Percentiles rank a stretch among this genome's conserved stretches.
Conservation (phyloP, 2,329 filamentous ascomycete species). For the Xylariomycetidae sp. region DNA sequence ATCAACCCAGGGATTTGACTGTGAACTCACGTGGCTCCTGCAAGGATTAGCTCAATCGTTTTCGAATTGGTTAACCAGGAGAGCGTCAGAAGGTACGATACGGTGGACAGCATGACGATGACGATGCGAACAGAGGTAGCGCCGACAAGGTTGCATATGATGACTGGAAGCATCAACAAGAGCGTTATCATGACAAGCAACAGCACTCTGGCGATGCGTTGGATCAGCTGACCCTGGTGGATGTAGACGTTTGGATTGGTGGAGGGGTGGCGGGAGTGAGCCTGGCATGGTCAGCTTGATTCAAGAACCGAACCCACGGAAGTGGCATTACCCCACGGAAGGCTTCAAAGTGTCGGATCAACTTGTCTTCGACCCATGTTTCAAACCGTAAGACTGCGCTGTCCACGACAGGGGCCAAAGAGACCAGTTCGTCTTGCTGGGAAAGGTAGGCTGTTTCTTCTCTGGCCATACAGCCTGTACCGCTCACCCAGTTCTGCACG, state of each 20-base stretch:
- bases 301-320: neutral
- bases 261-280: constrained; percentile 1
- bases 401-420: neutral
- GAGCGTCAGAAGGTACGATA: constrained; percentile 2
- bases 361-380: constrained; percentile 5
- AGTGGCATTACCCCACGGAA: constrained; percentile 1
- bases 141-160: constrained; percentile 2
- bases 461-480: constrained; percentile 5
- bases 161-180: constrained; percentile 6
- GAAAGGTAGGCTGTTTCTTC: constrained; percentile 6
- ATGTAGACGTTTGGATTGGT: constrained; percentile 6
- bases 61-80: constrained; percentile 4
- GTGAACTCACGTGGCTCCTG: constrained; percentile 7
- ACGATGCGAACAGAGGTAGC: constrained; percentile 1
- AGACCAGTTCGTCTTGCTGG: constrained; percentile 4
- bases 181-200: constrained; percentile 1
- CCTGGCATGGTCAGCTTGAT: neutral
- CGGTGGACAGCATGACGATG: constrained; percentile 4
- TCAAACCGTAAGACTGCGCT: constrained; percentile 2
- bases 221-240: neutral
- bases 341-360: neutral
- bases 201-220: constrained; percentile 1
- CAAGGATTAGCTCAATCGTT: constrained; percentile 6
- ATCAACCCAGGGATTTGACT: neutral
- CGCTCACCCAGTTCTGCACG: constrained; percentile 7